Percentiles rank a stretch among this genome's conserved stretches.
Evolutionary conservation across 495 filamentous ascomycete genomes (phyloP).

Genomic region (Chlorociboria aeruginascens): DNA sequence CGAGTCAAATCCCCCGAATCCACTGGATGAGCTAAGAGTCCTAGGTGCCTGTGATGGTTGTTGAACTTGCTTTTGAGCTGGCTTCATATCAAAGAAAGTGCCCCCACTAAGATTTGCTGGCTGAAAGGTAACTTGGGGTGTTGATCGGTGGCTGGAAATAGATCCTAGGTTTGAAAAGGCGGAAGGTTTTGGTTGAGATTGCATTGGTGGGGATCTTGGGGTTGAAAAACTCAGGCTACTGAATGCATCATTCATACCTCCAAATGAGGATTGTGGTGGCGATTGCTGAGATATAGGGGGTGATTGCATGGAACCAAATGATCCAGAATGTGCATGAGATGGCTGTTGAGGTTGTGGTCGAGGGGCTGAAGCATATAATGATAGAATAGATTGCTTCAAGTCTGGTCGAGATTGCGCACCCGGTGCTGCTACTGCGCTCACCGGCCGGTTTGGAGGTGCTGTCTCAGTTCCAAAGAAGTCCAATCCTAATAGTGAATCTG

Average conservation of each 20-base stretch:
- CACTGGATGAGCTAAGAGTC: constrained; percentile 29
- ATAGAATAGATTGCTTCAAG: constrained; percentile 92
- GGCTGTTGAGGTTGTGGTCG: constrained; percentile 50
- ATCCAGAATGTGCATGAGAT: constrained; percentile 41
- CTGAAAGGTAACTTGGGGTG: constrained; percentile 33
- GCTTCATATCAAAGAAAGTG: constrained; percentile 71
- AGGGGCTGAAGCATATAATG: constrained; percentile 80
- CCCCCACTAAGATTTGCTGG: constrained; percentile 39
- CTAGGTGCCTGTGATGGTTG: constrained; percentile 28
- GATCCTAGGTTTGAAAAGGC: constrained; percentile 64
- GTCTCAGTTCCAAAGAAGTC: constrained; percentile 78
- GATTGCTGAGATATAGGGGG: constrained; percentile 25
- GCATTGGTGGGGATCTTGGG: constrained; percentile 42
- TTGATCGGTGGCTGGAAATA: constrained; percentile 36
- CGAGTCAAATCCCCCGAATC: constrained; percentile 22
- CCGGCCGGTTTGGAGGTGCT: constrained; percentile 54
- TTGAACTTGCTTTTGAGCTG: constrained; percentile 38
- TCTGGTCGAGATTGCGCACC: constrained; percentile 72
- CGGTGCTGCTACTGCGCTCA: constrained; percentile 54
- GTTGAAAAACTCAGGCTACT: constrained; percentile 61
- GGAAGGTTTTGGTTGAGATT: constrained; percentile 45
- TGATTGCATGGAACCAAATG: constrained; percentile 58
- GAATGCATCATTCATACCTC: constrained; percentile 80
- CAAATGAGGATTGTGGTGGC: constrained; percentile 42
- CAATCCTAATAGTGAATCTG: constrained; percentile 79